Percentiles rank a stretch among this genome's conserved stretches.
These are phyloP conservation scores for Alternaria infectoria DNA, from an alignment of 2,329 filamentous ascomycete genomes.

Conservation along the genomic window DNA sequence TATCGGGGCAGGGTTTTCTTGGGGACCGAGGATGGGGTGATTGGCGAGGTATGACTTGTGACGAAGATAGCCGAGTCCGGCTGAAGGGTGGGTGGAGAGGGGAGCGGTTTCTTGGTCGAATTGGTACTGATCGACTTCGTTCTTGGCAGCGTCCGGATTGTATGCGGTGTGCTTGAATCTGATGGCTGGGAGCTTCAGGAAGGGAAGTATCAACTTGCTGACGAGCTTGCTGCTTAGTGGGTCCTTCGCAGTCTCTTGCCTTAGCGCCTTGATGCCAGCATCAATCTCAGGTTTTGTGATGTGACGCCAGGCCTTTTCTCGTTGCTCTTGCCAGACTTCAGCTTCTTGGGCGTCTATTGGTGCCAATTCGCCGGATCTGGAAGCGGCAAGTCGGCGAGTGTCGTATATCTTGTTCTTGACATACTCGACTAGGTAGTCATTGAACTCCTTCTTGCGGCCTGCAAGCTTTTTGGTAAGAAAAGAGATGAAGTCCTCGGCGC, in stretches of 20 bases:
- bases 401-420: slow-evolving; percentile 44
- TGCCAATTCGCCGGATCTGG: slow-evolving; percentile 15
- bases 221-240: slow-evolving; percentile 60
- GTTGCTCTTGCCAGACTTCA: slow-evolving; percentile 18
- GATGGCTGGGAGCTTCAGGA: slow-evolving; percentile 62
- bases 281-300: slow-evolving; percentile 35
- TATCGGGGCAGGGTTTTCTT: slow-evolving; percentile 58
- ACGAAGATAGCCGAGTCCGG: slow-evolving; percentile 67
- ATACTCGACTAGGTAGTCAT: slow-evolving; percentile 35
- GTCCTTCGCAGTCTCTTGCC: slow-evolving; percentile 54
- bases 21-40: slow-evolving; percentile 67
- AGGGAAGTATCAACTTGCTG: slow-evolving; percentile 57
- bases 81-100: slow-evolving; percentile 69
- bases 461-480: slow-evolving; percentile 57
- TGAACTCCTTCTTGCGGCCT: slow-evolving; percentile 42
- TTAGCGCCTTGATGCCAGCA: slow-evolving; percentile 45
- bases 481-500: slow-evolving; percentile 60
- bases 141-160: slow-evolving; percentile 29
- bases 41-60: slow-evolving; percentile 63
- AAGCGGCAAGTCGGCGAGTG: slow-evolving; percentile 28
- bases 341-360: slow-evolving; percentile 36
- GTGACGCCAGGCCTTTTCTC: slow-evolving; percentile 34
- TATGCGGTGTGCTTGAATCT: slow-evolving; percentile 33
- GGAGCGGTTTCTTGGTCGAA: slow-evolving; percentile 47
- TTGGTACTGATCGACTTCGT: slow-evolving; percentile 33